Conservation (phyloP, 2,329 filamentous ascomycete genomes). For the Penicillium hordei region DNA sequence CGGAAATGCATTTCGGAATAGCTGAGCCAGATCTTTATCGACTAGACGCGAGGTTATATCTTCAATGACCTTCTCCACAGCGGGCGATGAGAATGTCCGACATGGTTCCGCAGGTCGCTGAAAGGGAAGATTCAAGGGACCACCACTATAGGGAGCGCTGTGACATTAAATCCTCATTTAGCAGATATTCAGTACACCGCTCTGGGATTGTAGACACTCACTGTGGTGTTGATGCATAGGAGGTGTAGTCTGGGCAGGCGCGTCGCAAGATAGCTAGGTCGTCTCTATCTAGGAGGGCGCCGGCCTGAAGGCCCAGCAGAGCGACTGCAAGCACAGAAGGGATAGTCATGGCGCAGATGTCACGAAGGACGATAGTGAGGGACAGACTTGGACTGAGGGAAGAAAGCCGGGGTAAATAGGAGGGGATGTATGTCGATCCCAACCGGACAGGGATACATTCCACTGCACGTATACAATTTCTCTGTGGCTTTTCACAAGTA, state of each 20-base stretch:
- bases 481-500: neutral
- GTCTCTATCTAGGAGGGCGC: constrained; percentile 23
- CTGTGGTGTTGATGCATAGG: constrained; percentile 62
- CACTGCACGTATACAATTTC: neutral
- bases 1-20: constrained; percentile 95
- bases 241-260: constrained; percentile 66
- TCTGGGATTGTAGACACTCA: constrained; percentile 38
- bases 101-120: constrained; percentile 80
- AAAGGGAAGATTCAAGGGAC: constrained; percentile 76
- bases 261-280: constrained; percentile 32
- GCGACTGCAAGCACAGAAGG: constrained; percentile 13
- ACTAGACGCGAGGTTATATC: constrained; percentile 77
- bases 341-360: constrained; percentile 12
- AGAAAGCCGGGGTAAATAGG: constrained; percentile 19
- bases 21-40: constrained; percentile 81
- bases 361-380: neutral
- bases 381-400: neutral
- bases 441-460: constrained; percentile 23
- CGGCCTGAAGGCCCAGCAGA: constrained; percentile 17
- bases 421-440: constrained; percentile 21
- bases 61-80: constrained; percentile 83
- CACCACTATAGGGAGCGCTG: constrained; percentile 76
- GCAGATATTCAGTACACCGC: neutral
- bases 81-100: constrained; percentile 82
- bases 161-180: neutral